Evolutionary conservation across 2,329 filamentous ascomycete species (phyloP), one percentile per base, ranked within the genome.

Genomic region (Stagonosporopsis tanaceti): DNA sequence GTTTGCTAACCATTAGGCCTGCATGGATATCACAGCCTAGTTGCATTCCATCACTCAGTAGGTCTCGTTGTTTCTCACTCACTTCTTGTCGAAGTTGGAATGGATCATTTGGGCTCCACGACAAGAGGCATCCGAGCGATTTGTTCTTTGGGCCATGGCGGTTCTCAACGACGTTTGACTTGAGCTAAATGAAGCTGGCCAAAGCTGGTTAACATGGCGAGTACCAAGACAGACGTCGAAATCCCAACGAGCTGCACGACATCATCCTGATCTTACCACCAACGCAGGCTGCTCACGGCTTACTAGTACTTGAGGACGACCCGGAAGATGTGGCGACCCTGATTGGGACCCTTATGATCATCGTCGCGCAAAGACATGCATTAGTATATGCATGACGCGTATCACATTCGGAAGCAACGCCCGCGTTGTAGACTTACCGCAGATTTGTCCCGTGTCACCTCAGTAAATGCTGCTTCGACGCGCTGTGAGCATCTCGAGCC

Each of bases 331-430:
- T 20, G 12, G 27, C 25, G 32, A 27, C 20, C 40, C 20, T 45
- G 15, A n/a, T 14, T n/a, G 7, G 32, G 24, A 32, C 39, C 45
- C 52, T 45, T 39, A 27, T 28, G 20, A 20, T 20, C 20, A 20
- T 20, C 20, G 20, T 20, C 20, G 20, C 20, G 20, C 22, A 48
- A 44, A 11, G 7, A 8, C 22, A 38, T 38, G 45, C 45, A 7
- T 39, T 44, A 48, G 44, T 45, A 17, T 27, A 45, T 45, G 52
- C 46, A 50, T 11, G 38, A 34, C 34, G 25, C 40, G 52, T 9
- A 14, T 32, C 11, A 32, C 30, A 12, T 39, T 34, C 34, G 46
- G 27, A 39, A 39, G 27, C 5, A 39, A 20, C 9, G 15, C 27
- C 32, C 34, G 34, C 22, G 15, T 15, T 25, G 39, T 39, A 17